Evolutionary conservation across 148 eudicot species (phyloP).

Genomic region (Rhododendron ferrugineum): DNA sequence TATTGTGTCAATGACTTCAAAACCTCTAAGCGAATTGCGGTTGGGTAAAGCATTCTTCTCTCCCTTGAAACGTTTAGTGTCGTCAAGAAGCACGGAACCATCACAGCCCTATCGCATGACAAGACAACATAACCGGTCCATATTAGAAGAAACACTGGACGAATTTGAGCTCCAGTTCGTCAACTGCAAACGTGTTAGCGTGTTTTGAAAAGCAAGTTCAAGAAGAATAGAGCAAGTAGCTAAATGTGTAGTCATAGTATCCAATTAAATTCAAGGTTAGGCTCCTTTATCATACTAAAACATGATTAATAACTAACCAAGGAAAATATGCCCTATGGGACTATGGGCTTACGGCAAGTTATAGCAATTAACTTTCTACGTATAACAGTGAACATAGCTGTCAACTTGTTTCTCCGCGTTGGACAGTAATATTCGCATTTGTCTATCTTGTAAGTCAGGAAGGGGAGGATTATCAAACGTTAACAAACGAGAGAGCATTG

Average conservation of each 20-base stretch:
- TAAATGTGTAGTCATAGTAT: not conserved
- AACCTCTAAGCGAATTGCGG: slow-evolving; percentile 39
- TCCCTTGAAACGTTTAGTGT: slow-evolving; percentile 31
- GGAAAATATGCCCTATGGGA: not conserved
- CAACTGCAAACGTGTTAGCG: not conserved
- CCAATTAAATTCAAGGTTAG: not conserved
- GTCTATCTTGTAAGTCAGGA: not conserved
- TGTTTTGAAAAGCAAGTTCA: slow-evolving; percentile 1
- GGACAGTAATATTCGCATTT: not conserved
- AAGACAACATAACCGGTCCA: not conserved
- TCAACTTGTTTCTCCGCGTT: not conserved
- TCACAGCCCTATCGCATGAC: slow-evolving; percentile 42
- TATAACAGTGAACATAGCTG: not conserved
- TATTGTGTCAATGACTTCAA: slow-evolving; percentile 35
- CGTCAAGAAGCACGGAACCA: slow-evolving; percentile 51
- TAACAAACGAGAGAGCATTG: not conserved
- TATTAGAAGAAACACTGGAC: not conserved
- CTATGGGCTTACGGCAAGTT: not conserved
- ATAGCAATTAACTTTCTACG: not conserved
- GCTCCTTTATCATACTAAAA: not conserved
- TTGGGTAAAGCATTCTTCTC: slow-evolving; percentile 49
- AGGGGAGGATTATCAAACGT: not conserved
- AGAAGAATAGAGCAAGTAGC: not conserved
- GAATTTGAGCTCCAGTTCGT: not conserved
- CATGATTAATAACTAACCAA: not conserved